These are phyloP conservation scores for Phytopythium kandeliae DNA, from an alignment of 352 stramenopile species.

Conservation along the genomic window DNA sequence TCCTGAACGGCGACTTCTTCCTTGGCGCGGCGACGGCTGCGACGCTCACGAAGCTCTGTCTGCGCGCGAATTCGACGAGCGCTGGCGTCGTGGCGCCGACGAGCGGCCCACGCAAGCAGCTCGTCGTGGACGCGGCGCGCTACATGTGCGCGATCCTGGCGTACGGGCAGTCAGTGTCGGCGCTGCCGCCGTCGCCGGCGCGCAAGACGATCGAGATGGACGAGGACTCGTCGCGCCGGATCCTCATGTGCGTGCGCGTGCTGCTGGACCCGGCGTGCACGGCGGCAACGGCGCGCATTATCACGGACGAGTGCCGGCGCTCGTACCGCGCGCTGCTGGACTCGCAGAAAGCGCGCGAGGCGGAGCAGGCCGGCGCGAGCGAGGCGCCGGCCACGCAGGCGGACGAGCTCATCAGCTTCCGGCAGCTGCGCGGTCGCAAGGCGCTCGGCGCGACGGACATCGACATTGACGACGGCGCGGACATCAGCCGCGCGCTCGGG, in stretches of 20 bases:
- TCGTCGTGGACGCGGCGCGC: conserved; percentile 63
- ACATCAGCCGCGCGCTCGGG: conserved; percentile 93
- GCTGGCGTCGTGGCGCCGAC: conserved; percentile 32
- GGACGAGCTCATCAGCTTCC: conserved; percentile 98
- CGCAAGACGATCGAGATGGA: conserved; percentile 76
- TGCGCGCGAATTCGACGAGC: conserved; percentile 78
- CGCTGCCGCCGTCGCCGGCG: conserved; percentile 2
- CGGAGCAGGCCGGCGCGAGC: conserved; percentile 42
- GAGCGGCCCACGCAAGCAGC: conserved; percentile 47
- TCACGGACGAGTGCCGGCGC: conserved; percentile 75
- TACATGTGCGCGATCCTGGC: conserved; percentile 73
- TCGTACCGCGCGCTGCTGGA: conserved; percentile 77
- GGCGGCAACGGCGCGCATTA: conserved; percentile 58
- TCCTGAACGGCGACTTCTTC: conserved; percentile 96
- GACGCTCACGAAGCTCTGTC: conserved; percentile 96
- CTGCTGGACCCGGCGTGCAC: conserved; percentile 89
- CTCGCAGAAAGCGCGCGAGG: conserved; percentile 62
- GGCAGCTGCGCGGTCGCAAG: conserved; percentile 92
- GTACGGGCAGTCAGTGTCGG: conserved; percentile 45
- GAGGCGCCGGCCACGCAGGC: conserved; percentile 66
- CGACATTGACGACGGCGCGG: conserved; percentile 97
- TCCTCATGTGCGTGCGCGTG: conserved; percentile 93
- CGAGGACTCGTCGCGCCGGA: conserved; percentile 94
- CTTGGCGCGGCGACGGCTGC: conserved; percentile 90
- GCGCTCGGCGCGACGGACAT: conserved; percentile 92